Base-by-base conservation (phyloP, 2,329 filamentous ascomycete species). In the Nothophaeocryptopus gaeumannii region DNA sequence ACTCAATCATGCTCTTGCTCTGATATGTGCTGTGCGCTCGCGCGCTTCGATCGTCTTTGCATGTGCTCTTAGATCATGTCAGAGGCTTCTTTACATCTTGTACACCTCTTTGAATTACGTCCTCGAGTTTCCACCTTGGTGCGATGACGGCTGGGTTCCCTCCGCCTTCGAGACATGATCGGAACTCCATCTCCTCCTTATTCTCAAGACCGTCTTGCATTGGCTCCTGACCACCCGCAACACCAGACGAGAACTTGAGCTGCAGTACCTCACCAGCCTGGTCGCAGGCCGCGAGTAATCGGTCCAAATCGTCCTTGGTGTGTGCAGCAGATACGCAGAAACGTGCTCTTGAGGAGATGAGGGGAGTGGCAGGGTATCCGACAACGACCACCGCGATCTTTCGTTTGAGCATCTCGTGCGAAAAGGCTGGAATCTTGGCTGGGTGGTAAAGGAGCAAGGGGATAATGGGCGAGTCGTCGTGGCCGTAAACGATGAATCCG, bases 351-450 rank as follows among this genome's bases (percentile, higher is more conserved):
- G 92, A 96, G 55, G 88, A 95, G 62, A 97, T 95, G 39, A 99
- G 81, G 1, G 93, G 93, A 2, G 93, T 99, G 8, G 92, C 93
- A 5, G 93, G 93, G 68, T 99, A 99, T 45, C 92, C 93, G 54
- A 99, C 93, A 39, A 99, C 89, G 34, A 99, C 93, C 44, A 97
- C 89, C 0, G 92, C 93, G 62, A 99, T 97, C 72, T 96, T 97
- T 66, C 93, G 89, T 74, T 88, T 89, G 53, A 97, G 82, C 93
- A 99, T 97, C 71, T 97, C 93, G 68, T 96, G 93, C 42, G 90
- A 96, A 72, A 99, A 99, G 51, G 93, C 92, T 4, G 92, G 88
- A 79, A 99, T 96, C 76, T 99, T 99, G 63, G 89, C 93, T n/a
- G 93, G 93, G 73, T 97, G 89, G 78, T 96, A 99, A 26, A 99